Evolutionary conservation across 83 land plant species (phyloP).

Genomic region (Picea abies): DNA sequence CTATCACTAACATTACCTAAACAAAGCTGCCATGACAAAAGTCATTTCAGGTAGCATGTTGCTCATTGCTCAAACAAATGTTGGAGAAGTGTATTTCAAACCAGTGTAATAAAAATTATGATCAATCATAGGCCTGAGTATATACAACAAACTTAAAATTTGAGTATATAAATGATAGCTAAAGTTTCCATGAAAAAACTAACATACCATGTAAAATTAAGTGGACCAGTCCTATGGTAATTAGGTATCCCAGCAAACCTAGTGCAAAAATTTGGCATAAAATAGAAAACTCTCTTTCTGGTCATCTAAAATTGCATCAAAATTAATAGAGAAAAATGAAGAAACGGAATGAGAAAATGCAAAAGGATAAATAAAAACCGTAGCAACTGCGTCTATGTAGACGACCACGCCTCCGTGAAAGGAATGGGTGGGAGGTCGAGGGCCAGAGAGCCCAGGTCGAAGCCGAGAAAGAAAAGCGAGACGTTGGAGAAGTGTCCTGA

Average conservation of each 20-base stretch:
- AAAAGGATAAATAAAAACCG: too few species aligned
- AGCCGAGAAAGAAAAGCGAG: neutral
- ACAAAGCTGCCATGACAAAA: neutral
- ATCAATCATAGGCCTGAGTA: slow-evolving; percentile 49
- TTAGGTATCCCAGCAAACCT: slow-evolving; percentile 32
- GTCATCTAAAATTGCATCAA: neutral
- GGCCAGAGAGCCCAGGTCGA: neutral
- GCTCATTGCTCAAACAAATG: slow-evolving; percentile 52
- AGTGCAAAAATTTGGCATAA: slow-evolving; percentile 43
- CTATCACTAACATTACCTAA: neutral
- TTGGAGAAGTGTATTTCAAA: slow-evolving; percentile 47
- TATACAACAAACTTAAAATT: slow-evolving; percentile 16
- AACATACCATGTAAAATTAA: slow-evolving; percentile 33
- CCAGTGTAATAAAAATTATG: slow-evolving; percentile 62
- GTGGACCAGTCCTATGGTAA: slow-evolving; percentile 11
- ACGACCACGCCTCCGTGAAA: neutral
- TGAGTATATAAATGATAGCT: slow-evolving; percentile 13
- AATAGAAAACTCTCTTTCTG: neutral
- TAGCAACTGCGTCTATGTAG: too few species aligned
- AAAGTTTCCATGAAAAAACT: slow-evolving; percentile 29
- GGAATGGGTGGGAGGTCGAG: neutral
- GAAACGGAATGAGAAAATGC: too few species aligned
- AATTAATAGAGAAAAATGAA: too few species aligned
- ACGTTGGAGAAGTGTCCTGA: neutral
- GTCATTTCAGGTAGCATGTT: neutral